phyloP scores from a whole-genome alignment of 768 basidiomycete species.

The Russula lepida region DNA sequence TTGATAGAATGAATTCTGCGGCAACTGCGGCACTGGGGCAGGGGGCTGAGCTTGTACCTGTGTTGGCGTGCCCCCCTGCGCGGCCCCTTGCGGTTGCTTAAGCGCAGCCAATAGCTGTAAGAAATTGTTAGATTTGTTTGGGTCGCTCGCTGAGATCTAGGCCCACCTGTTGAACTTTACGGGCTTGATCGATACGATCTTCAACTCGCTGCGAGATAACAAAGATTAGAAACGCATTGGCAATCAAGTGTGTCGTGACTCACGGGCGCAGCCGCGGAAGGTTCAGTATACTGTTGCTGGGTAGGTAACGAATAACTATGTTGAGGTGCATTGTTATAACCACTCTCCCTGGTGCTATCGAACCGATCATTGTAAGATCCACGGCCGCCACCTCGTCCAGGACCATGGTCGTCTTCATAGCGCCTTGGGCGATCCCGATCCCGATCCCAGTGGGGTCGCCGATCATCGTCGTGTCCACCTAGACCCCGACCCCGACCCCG shows the following conservation, averaged over 20 bases:
- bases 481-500: slow-evolving; percentile 25
- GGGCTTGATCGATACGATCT: slow-evolving; percentile 81
- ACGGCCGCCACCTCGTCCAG: slow-evolving; percentile 27
- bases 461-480: slow-evolving; percentile 18
- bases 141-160: not conserved
- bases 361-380: slow-evolving; percentile 34
- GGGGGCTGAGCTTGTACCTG: slow-evolving; percentile 24
- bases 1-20: slow-evolving; percentile 36
- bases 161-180: slow-evolving; percentile 68
- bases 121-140: slow-evolving; percentile 2
- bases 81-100: slow-evolving; percentile 53
- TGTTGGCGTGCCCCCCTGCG: slow-evolving; percentile 32
- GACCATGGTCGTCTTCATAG: slow-evolving; percentile 31
- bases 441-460: slow-evolving; percentile 17
- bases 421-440: slow-evolving; percentile 17
- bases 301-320: slow-evolving; percentile 26
- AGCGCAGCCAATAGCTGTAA: slow-evolving; percentile 61
- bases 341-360: slow-evolving; percentile 21
- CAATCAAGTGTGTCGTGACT: slow-evolving; percentile 2
- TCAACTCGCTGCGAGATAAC: slow-evolving; percentile 41
- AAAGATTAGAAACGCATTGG: not conserved
- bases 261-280: slow-evolving; percentile 27
- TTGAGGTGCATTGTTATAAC: slow-evolving; percentile 17
- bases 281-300: slow-evolving; percentile 26
- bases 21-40: slow-evolving; percentile 23